Base-by-base conservation (phyloP, 768 basidiomycete species). In the Cubamyces sp. region DNA sequence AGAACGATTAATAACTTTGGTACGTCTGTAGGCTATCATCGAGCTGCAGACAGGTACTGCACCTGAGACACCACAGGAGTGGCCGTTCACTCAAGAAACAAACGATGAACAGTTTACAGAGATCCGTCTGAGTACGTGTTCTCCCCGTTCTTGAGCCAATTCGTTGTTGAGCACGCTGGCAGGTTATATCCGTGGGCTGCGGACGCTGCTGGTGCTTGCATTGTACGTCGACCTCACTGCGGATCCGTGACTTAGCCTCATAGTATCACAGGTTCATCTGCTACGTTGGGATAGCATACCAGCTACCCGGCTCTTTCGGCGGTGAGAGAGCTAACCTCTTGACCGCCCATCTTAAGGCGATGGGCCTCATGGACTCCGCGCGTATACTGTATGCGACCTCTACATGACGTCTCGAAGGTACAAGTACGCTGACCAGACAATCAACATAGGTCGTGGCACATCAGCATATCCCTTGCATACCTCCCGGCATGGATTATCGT, bases 401-500 rank as follows among this genome's bases (percentile, higher is more conserved):
- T 11, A 34, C 6, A 34, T 9, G 9, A 34, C 9, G 34, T 11
- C 34, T 34, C 34, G 9, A 7, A 1, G 5, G 34, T 34, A 7
- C 5, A 34, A 34, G 4, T 1, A 5, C 34, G 34, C 34, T 34
- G 9, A 34, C 34, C 6, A 1, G 11, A 34, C 34, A 11, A 11
- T 9, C 11, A 11, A 6, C 12, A 11, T n/a, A 45, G 40, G 11
- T 80, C 77, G 3, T 92, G 91, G 91, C 87, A 91, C 67, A 21
- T 86, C 42, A 84, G 86, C 64, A 76, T 87, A 45, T 87, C 85
- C 3, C 64, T 87, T 3, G 80, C 82, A 1, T 92, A 92, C 69
- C 81, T 93, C 25, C 90, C 90, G 0, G 88, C 87, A 1, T 93
- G 91, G 91, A 76, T 91, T 48, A 79, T 86, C 46, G 83, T 90